Evolutionary conservation across 2,329 filamentous ascomycete species (phyloP).

Genomic region (Sphaerulina vaccinii): DNA sequence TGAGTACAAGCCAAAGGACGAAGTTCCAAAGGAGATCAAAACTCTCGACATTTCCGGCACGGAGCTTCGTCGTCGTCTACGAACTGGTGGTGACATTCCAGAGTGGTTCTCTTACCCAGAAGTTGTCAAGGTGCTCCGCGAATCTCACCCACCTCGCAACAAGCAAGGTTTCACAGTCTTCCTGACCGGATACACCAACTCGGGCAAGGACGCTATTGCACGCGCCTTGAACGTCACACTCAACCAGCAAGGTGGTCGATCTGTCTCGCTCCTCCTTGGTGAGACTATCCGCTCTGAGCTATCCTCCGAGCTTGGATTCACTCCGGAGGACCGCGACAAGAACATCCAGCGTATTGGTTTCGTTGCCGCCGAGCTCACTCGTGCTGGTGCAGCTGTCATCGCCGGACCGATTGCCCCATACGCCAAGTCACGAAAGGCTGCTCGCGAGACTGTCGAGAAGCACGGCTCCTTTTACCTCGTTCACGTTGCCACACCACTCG

Average conservation of each 20-base stretch:
- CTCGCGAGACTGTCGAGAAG: constrained; percentile 82
- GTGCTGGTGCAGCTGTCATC: constrained; percentile 89
- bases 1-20: constrained; percentile 91
- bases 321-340: constrained; percentile 82
- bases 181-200: constrained; percentile 95
- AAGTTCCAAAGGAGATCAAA: constrained; percentile 78
- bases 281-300: constrained; percentile 94
- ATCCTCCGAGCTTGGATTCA: constrained; percentile 93
- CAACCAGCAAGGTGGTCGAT: constrained; percentile 95
- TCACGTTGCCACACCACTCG: constrained; percentile 89
- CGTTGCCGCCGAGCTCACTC: constrained; percentile 90
- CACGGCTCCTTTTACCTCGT: constrained; percentile 90
- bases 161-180: constrained; percentile 98
- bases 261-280: constrained; percentile 89
- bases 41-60: constrained; percentile 62
- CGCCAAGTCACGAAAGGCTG: constrained; percentile 71
- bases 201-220: constrained; percentile 93
- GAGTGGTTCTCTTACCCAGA: constrained; percentile 99
- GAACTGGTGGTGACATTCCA: constrained; percentile 89
- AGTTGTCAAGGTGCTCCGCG: constrained; percentile 91
- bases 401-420: constrained; percentile 95
- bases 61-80: constrained; percentile 87
- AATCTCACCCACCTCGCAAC: constrained; percentile 89
- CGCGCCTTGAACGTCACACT: constrained; percentile 94
- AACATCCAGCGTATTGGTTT: constrained; percentile 97